These are phyloP conservation scores for Coleophoma crateriformis DNA, from an alignment of 2,329 filamentous ascomycete species.

Conservation along the genomic window DNA sequence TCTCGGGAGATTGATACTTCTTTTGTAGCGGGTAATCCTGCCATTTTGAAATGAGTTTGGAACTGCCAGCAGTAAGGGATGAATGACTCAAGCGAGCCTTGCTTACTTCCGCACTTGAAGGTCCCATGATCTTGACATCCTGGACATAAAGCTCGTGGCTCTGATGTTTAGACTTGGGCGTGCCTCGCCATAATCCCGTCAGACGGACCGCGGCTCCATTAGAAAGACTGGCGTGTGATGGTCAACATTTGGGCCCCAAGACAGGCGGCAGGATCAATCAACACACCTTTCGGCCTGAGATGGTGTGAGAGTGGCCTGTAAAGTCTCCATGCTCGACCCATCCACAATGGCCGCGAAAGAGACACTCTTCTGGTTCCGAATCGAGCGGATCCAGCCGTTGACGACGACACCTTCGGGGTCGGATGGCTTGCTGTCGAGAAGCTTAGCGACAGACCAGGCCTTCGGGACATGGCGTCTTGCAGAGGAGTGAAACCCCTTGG, in stretches of 20 bases:
- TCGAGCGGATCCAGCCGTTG: conserved; percentile 76
- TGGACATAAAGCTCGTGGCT: conserved; percentile 76
- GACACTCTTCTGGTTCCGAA: conserved; percentile 78
- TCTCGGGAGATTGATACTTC: conserved; percentile 89
- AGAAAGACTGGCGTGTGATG: conserved; percentile 53
- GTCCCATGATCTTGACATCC: conserved; percentile 64
- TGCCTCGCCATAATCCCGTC: conserved; percentile 70
- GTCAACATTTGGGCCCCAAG: conserved; percentile 1
- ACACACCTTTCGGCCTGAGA: conserved; percentile 20
- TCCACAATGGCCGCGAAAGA: conserved; percentile 84
- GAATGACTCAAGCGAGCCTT: conserved; percentile 6
- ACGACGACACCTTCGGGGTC: conserved; percentile 49
- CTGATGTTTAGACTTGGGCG: conserved; percentile 60
- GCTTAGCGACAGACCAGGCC: conserved; percentile 43
- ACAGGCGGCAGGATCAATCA: conserved; percentile 8
- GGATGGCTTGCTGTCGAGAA: conserved; percentile 47
- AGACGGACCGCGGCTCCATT: conserved; percentile 77
- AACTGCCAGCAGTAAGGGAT: conserved; percentile 3
- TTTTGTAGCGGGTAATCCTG: conserved; percentile 93
- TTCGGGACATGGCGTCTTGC: conserved; percentile 16
- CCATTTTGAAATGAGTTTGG: conserved; percentile 12
- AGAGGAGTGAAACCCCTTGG: conserved; percentile 5
- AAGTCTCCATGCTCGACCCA: conserved; percentile 71
- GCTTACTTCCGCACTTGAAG: conserved; percentile 73
- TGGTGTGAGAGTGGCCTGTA: conserved; percentile 49